Percentiles rank a stretch among this genome's conserved stretches.
These are phyloP conservation scores for Pseudoscleropodium purum DNA, from an alignment of 225 moss, liverwort and hornwort genomes.

Conservation along the genomic window DNA sequence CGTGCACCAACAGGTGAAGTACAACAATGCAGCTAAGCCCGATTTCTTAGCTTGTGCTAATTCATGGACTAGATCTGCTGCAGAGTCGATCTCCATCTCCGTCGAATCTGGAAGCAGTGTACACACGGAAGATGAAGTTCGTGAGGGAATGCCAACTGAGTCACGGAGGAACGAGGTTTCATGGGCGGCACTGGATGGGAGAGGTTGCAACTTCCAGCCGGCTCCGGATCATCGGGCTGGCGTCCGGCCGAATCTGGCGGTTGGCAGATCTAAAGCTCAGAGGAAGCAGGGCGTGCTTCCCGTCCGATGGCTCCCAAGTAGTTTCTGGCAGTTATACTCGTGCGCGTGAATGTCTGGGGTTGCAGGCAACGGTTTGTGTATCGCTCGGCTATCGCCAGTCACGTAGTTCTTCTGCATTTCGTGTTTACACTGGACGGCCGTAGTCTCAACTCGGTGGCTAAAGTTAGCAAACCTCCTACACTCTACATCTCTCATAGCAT, in stretches of 20 bases:
- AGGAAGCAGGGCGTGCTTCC: neutral
- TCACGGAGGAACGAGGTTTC: neutral
- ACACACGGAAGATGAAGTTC: neutral
- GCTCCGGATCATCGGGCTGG: neutral
- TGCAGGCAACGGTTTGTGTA: neutral
- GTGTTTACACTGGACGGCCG: neutral
- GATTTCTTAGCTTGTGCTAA: neutral
- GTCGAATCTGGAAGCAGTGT: neutral
- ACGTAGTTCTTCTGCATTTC: neutral
- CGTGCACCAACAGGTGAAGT: neutral
- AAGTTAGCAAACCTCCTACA: neutral
- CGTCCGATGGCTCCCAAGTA: neutral
- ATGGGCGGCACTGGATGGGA: neutral
- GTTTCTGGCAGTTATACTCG: neutral
- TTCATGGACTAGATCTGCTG: neutral
- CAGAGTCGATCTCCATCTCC: neutral
- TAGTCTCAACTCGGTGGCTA: neutral
- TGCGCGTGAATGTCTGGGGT: neutral
- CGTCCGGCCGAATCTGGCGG: constrained; percentile 1
- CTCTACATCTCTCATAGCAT: neutral
- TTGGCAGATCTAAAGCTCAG: neutral
- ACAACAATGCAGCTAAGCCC: neutral
- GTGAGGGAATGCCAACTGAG: neutral
- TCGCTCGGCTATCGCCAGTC: neutral
- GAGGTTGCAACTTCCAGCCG: neutral